Conservation (phyloP, 345 rosid species). For the Linum usitatissimum region DNA sequence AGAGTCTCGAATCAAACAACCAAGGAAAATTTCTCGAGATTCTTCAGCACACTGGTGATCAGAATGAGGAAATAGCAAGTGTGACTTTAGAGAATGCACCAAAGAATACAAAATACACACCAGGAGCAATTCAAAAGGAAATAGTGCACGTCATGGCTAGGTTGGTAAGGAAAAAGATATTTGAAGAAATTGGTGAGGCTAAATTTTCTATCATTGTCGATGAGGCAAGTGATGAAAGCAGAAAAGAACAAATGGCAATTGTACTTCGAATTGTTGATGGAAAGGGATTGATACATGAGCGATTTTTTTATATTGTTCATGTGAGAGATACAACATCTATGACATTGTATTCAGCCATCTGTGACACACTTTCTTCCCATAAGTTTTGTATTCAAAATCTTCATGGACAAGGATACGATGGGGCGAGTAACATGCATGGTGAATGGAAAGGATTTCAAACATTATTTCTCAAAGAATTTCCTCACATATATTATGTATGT, state of each 20-base stretch:
- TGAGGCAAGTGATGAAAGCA: too few species aligned
- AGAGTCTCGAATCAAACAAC: background rate
- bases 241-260: too few species aligned
- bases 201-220: too few species aligned
- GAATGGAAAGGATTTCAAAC: background rate
- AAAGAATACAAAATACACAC: slow-evolving; percentile 5
- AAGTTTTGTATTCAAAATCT: slow-evolving; percentile 5
- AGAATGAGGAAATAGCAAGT: background rate
- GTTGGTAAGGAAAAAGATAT: too few species aligned
- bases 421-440: slow-evolving; percentile 6
- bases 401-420: slow-evolving; percentile 2
- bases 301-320: too few species aligned
- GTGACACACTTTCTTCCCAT: background rate
- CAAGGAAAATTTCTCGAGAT: slow-evolving; percentile 2
- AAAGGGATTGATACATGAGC: too few species aligned
- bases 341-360: background rate
- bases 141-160: slow-evolving; percentile 2
- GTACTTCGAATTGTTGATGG: too few species aligned
- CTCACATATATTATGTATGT: slow-evolving; percentile 5
- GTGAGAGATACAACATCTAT: too few species aligned
- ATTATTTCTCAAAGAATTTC: background rate
- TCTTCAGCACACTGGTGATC: background rate
- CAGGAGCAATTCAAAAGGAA: slow-evolving; percentile 1
- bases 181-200: too few species aligned
- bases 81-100: slow-evolving; percentile 1